Percentiles rank a stretch among this genome's conserved stretches.
Conservation (phyloP, 768 basidiomycete genomes). For the Pisolithus orientalis region DNA sequence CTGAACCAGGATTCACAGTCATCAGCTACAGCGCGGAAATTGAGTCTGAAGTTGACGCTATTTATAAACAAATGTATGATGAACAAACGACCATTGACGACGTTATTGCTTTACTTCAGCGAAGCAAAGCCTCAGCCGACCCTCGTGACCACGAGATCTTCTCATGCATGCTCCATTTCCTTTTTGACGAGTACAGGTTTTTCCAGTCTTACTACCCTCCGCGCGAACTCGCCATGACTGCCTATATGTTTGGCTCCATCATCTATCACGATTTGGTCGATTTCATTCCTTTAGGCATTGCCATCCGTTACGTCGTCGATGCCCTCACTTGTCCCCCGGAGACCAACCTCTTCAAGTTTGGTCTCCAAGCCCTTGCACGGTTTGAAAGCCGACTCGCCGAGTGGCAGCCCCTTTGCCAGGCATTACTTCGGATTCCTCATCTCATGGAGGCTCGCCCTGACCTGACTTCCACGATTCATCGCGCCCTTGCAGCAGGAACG, state of each 20-base stretch:
- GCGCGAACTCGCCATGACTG: constrained; percentile 93
- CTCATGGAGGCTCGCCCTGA: constrained; percentile 84
- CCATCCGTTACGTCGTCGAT: constrained; percentile 93
- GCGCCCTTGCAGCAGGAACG: constrained; percentile 52
- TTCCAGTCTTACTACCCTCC: constrained; percentile 95
- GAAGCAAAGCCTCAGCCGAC: constrained; percentile 76
- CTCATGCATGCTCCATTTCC: constrained; percentile 99
- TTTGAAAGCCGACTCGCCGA: constrained; percentile 85
- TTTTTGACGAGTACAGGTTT: constrained; percentile 99
- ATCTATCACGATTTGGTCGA: constrained; percentile 93
- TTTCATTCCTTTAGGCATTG: constrained; percentile 90
- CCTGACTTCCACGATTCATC: constrained; percentile 61
- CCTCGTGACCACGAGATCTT: constrained; percentile 91
- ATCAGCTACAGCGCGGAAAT: constrained; percentile 85
- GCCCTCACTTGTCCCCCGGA: constrained; percentile 88
- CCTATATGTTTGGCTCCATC: constrained; percentile 91
- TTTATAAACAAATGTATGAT: constrained; percentile 98
- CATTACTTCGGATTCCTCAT: constrained; percentile 80
- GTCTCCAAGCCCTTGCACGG: constrained; percentile 80
- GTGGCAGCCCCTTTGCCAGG: constrained; percentile 90
- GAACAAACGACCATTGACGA: constrained; percentile 92
- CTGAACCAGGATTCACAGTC: constrained; percentile 87
- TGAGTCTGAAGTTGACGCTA: constrained; percentile 87
- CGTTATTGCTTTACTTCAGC: constrained; percentile 82
- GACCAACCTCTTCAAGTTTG: constrained; percentile 92